phyloP scores from a whole-genome alignment of 495 filamentous ascomycete genomes.

The Aspergillus steynii region DNA sequence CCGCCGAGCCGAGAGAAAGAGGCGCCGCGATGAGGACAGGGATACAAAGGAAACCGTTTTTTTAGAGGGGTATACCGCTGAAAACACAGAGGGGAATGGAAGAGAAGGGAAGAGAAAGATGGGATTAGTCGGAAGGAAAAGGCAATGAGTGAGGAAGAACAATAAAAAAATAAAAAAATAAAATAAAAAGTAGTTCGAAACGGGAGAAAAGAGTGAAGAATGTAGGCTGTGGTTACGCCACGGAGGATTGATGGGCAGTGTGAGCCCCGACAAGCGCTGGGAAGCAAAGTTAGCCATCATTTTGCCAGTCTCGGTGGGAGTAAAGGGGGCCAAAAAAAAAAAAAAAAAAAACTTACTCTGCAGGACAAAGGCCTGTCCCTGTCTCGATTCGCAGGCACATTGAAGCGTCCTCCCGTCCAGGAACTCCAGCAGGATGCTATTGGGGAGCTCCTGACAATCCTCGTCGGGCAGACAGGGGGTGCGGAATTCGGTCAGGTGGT shows the following conservation, averaged over 20 bases:
- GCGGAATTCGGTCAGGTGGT: conserved; percentile 79
- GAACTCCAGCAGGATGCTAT: conserved; percentile 84
- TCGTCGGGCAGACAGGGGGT: conserved; percentile 78
- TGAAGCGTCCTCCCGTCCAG: conserved; percentile 80
- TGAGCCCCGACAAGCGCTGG: conserved; percentile 24
- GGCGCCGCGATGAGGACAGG: conserved; percentile 3
- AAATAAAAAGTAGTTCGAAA: conserved; percentile 8
- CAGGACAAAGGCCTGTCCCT: conserved; percentile 67
- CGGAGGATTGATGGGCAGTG: conserved; percentile 12
- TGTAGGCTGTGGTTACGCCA: conserved; percentile 11
- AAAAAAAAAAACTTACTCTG: conserved; percentile 53
- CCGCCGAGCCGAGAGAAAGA: conserved; percentile 3
- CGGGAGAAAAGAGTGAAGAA: conserved; percentile 12
- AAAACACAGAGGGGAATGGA: conserved; percentile 20
- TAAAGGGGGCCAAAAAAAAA: background rate
- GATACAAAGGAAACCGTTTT: conserved; percentile 24
- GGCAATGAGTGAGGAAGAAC: conserved; percentile 3
- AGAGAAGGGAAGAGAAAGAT: conserved; percentile 4
- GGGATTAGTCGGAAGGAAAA: conserved; percentile 1
- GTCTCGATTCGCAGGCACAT: conserved; percentile 77
- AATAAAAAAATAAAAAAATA: conserved; percentile 12
- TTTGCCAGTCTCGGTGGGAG: background rate
- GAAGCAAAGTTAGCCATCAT: conserved; percentile 13
- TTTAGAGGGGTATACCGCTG: conserved; percentile 33
- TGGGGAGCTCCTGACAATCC: conserved; percentile 83